These are phyloP conservation scores for Cerrena zonata DNA, from an alignment of 1,284 basidiomycete genomes.

Conservation along the genomic window DNA sequence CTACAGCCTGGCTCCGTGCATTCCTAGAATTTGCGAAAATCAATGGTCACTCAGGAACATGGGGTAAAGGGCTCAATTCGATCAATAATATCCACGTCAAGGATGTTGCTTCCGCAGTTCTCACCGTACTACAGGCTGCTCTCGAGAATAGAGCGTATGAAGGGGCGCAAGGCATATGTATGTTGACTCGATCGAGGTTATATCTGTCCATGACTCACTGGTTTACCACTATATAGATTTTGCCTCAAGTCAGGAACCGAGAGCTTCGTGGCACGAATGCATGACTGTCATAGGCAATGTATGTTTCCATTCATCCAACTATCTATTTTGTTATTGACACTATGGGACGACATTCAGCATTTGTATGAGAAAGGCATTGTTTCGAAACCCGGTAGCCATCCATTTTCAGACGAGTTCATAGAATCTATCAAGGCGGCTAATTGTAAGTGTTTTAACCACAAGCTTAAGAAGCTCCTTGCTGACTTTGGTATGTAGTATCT, in stretches of 20 bases:
- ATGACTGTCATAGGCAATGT: conserved; percentile 34
- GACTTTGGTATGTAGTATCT: no score
- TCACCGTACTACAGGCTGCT: conserved; percentile 33
- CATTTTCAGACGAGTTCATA: conserved; percentile 29
- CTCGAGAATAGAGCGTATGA: conserved; percentile 35
- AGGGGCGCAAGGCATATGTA: conserved; percentile 35
- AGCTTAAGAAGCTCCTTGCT: no score
- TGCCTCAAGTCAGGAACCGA: conserved; percentile 13
- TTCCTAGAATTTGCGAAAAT: conserved; percentile 29
- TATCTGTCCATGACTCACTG: neutral
- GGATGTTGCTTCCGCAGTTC: conserved; percentile 30
- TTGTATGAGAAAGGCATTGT: conserved; percentile 31
- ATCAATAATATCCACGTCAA: conserved; percentile 36
- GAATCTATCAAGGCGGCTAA: no score
- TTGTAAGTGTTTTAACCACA: no score
- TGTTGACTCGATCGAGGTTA: conserved; percentile 3
- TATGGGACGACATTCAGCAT: conserved; percentile 27
- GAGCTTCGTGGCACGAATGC: conserved; percentile 25
- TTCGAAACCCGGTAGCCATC: conserved; percentile 29
- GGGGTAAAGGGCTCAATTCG: conserved; percentile 34
- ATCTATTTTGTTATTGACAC: no score
- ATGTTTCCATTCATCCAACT: no score
- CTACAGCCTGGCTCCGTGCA: conserved; percentile 29
- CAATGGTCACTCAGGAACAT: conserved; percentile 32
- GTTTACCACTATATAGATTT: neutral